A percentile compares a stretch with the other conserved stretches of the same genome.
phyloP scores from a whole-genome alignment of 2,329 filamentous ascomycete genomes.

The Emergomyces orientalis region DNA sequence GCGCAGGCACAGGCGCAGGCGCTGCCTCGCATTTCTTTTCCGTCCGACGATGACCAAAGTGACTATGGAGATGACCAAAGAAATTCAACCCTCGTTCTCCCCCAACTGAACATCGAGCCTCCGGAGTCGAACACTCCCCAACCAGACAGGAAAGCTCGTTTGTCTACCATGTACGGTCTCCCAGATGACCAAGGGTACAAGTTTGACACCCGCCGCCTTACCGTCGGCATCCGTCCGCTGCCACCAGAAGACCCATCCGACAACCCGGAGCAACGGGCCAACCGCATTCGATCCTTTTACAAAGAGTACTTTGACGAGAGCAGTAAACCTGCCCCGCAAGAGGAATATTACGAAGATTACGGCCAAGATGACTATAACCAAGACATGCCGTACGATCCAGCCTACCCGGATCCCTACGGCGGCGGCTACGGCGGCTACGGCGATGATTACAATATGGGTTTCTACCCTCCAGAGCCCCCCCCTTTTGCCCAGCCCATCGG shows the following conservation, averaged over 20 bases:
- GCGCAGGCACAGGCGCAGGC: conserved; percentile 9
- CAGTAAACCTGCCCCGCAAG: conserved; percentile 40
- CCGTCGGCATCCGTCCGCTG: conserved; percentile 65
- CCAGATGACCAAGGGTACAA: conserved; percentile 15
- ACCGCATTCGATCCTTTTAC: conserved; percentile 96
- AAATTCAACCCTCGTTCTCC: conserved; percentile 39
- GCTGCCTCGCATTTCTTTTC: conserved; percentile 30
- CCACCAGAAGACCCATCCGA: conserved; percentile 80
- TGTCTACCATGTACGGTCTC: conserved; percentile 20
- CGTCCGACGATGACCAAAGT: conserved; percentile 43
- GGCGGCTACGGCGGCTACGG: conserved; percentile 10
- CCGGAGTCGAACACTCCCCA: conserved; percentile 16
- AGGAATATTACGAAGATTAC: conserved; percentile 70
- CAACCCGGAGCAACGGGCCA: conserved; percentile 87
- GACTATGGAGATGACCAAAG: conserved; percentile 46
- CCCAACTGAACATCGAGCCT: conserved; percentile 25
- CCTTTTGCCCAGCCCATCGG: conserved; percentile 76
- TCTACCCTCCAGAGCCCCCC: conserved; percentile 29
- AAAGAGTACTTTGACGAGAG: conserved; percentile 97
- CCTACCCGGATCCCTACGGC: conserved; percentile 17
- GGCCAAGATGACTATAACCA: conserved; percentile 62
- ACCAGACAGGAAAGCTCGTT: conserved; percentile 13
- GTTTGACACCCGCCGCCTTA: conserved; percentile 43
- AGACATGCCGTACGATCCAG: conserved; percentile 42
- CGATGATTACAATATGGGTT: conserved; percentile 19